phyloP scores from a whole-genome alignment of 108 stramenopile genomes.

The Mediolabrus comicus region DNA sequence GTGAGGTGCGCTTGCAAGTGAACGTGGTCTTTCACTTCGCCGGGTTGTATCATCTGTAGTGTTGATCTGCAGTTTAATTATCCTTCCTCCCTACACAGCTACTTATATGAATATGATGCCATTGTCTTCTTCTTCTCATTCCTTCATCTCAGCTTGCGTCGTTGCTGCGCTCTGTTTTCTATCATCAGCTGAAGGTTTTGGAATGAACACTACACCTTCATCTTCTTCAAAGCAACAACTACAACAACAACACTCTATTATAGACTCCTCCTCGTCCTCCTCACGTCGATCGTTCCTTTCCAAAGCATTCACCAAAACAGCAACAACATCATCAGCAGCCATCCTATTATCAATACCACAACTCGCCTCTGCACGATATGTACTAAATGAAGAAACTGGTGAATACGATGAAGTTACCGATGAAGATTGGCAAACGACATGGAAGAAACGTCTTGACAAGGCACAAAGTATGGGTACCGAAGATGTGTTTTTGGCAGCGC shows the following conservation, averaged over 20 bases:
- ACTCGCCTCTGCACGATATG: conserved; percentile 38
- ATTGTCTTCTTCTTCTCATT: not conserved
- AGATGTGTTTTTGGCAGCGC: conserved; percentile 58
- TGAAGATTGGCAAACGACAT: conserved; percentile 60
- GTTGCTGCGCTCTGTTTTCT: not conserved
- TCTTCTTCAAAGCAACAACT: too few species aligned
- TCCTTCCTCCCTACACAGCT: too few species aligned
- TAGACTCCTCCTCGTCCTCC: not conserved
- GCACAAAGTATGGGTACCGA: conserved; percentile 47
- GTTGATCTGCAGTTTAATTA: not conserved
- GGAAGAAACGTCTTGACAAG: conserved; percentile 59
- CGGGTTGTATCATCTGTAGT: too few species aligned
- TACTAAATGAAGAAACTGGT: conserved; percentile 63
- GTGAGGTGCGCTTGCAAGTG: too few species aligned
- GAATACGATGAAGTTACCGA: conserved; percentile 61
- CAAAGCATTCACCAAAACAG: conserved; percentile 4
- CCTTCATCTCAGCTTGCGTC: not conserved
- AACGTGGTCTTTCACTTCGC: too few species aligned
- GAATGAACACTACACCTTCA: not conserved
- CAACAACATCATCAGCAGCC: too few species aligned
- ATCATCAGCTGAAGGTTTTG: not conserved
- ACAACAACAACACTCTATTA: not conserved
- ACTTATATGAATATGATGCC: not conserved
- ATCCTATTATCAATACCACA: not conserved
- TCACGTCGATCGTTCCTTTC: conserved; percentile 26